Base-by-base conservation (phyloP, 2,329 filamentous ascomycete genomes). In the Arthroderma sp. region DNA sequence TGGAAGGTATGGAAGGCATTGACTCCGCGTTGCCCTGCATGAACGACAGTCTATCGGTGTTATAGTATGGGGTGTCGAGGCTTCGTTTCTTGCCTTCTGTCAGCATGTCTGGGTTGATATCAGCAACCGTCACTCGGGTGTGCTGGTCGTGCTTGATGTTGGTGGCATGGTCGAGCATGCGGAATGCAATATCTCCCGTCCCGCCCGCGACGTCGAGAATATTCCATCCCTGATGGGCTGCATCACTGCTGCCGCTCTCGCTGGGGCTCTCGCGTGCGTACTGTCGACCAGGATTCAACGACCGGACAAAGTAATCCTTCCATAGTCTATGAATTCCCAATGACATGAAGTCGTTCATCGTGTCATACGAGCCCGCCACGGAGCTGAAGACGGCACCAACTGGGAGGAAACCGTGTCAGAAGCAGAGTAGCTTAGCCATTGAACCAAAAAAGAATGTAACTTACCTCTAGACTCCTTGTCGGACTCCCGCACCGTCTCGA, bases 341-440 rank as follows among this genome's bases (percentile, higher is more conserved):
- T 6, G 93, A 97, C 93, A 98, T 98, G 64, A 97, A 81, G 72
- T 98, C 93, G 76, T 98, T 98, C 93, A 98, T 98, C 61, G 85
- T 86, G 73, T 98, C 93, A 75, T 98, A 98, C 17, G 87, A 89
- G 61, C 88, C 84, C 64, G 93, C 93, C 41, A 98, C 93, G 63
- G 87, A 96, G 72, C 88, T 91, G 76, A 98, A 98, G 59, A 98
- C 93, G 43, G 82, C 83, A 60, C 87, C 87, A 41, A 96, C 91
- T 79, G 31, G 31, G 31, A 47, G 1, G 28, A 11, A 2, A 19
- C 25, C 9, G 39, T 31, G 23, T 60, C 59, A 55, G 53, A 25
- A 21, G 15, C 33, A 41, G 33, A 11, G 28, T 19, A 2, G 13
- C 15, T 4, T 17, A 9, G 11, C 25, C 25, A 33, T 17, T 51